Base-by-base conservation (phyloP, 1,284 basidiomycete species). In the Melampsora medusae region DNA sequence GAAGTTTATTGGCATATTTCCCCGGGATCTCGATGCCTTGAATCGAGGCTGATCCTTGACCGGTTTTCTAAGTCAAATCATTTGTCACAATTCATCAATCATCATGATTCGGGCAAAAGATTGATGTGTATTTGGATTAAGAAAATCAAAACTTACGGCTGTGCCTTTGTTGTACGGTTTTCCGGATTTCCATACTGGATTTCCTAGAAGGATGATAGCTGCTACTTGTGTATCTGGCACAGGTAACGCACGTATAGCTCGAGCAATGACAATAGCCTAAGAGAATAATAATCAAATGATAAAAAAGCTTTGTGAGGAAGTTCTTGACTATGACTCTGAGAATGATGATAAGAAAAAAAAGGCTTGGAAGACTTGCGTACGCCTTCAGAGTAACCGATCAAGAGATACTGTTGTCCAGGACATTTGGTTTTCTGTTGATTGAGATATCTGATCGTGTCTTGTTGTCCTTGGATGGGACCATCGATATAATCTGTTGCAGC, bases 351-450 rank as follows among this genome's bases (percentile, higher is more conserved):
- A 35, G 33, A 35, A 35, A 35, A 35, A 35, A 35, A n/a, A n/a
- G n/a, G n/a, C n/a, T n/a, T n/a, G 33, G 7, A 48, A 19, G n/a
- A 28, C 7, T 35, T 4, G 60, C 68, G 46, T 46, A 69, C 69
- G 2, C 69, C 69, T 65, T 50, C 60, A 7, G 69, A 71, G 25
- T 71, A 71, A 6, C 69, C 69, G 33, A 71, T 4, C 14, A 71
- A 64, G 17, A 71, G 60, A 38, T 46, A 71, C 2, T n/a, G 19
- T 1, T 22, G 48, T 49, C 64, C 50, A 0, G 53, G 68, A 22
- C 68, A 69, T 42, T 61, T 60, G 0, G 68, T 5, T 4, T 60
- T 19, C 16, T 69, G 56, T 3, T 17, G 10, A 2, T 42, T 69
- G 14, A 60, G 46, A 33, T 22, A 38, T 48, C 31, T n/a, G 33